These are phyloP conservation scores for Arachis stenosperma DNA, from an alignment of 306 rosid species.

Conservation along the genomic window DNA sequence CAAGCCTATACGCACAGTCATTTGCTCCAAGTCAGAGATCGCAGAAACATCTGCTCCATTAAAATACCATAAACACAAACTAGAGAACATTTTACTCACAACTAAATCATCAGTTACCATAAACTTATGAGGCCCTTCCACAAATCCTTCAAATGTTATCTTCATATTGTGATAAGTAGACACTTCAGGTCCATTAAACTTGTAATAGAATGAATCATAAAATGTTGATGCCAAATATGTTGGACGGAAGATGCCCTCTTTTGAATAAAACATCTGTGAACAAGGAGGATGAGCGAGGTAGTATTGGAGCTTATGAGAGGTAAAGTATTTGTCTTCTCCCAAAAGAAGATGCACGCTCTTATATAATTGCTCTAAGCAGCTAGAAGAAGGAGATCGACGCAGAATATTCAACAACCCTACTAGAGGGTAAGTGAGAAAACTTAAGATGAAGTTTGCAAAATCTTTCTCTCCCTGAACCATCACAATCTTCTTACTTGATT, in stretches of 20 bases:
- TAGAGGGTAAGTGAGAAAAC: constrained; percentile 31
- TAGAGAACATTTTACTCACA: constrained; percentile 5
- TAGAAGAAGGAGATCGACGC: neutral
- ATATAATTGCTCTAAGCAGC: constrained; percentile 18
- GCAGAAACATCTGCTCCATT: no score
- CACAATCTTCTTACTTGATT: constrained; percentile 11
- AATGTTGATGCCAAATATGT: no score
- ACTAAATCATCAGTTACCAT: constrained; percentile 40
- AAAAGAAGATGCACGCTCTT: neutral
- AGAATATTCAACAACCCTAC: constrained; percentile 13
- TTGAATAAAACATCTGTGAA: no score
- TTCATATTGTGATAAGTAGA: no score
- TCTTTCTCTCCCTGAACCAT: constrained; percentile 34
- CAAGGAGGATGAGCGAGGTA: no score
- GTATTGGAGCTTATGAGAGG: no score
- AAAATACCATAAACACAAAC: neutral
- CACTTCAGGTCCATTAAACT: no score
- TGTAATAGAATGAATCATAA: neutral
- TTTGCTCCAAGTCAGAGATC: no score
- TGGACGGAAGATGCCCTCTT: no score
- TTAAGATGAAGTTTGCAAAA: constrained; percentile 20
- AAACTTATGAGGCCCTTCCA: neutral
- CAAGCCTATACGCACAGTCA: neutral
- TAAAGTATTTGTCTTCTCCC: no score
- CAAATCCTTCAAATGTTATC: neutral